Evolutionary conservation across 2,329 filamentous ascomycete species (phyloP).

Genomic region (Talaromyces sp.): DNA sequence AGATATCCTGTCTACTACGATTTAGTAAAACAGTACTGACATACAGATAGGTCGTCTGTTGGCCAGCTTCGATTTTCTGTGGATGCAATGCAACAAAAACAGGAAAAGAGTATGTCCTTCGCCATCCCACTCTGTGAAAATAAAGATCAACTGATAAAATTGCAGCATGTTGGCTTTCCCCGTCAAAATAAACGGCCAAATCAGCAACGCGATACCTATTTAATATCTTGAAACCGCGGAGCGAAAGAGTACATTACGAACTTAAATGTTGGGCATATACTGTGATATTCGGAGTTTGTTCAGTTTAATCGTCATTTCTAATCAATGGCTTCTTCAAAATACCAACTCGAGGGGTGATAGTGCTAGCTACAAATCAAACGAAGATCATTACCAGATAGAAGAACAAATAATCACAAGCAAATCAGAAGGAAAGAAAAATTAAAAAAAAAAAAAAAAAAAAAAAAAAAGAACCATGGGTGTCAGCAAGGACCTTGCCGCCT

Average conservation of each 20-base stretch:
- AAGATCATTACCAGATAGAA: neutral
- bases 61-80: conserved; percentile 51
- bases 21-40: neutral
- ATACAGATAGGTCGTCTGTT: conserved; percentile 25
- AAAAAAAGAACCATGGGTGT: neutral
- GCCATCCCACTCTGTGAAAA: neutral
- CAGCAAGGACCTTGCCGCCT: neutral
- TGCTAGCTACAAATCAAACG: neutral
- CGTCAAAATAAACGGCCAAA: conserved; percentile 46
- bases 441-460: neutral
- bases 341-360: neutral
- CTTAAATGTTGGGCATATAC: neutral
- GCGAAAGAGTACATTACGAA: neutral
- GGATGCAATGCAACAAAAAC: conserved; percentile 51
- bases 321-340: neutral
- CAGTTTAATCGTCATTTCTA: neutral
- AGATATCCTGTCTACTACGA: neutral
- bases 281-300: neutral
- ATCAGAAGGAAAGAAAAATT: neutral
- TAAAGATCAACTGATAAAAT: neutral
- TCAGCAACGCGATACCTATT: conserved; percentile 47
- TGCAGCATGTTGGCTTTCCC: conserved; percentile 47
- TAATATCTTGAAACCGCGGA: conserved; percentile 19
- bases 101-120: conserved; percentile 46
- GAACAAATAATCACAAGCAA: neutral